Evolutionary conservation across 2,329 filamentous ascomycete species (phyloP).

Genomic region (Allantophomopsis lycopodina): DNA sequence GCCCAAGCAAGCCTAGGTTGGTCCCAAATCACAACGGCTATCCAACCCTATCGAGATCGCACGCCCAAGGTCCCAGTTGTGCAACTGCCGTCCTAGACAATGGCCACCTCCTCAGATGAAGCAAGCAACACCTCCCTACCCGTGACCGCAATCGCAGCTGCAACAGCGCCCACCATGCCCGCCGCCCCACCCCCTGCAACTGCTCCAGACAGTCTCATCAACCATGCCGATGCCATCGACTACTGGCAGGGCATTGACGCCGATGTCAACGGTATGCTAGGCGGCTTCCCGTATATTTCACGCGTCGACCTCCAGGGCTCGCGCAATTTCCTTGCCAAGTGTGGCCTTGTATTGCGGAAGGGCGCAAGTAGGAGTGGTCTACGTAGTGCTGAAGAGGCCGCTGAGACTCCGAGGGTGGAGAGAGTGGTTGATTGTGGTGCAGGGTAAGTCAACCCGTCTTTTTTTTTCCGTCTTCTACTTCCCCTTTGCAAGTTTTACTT

Average conservation of each 20-base stretch:
- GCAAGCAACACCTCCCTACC: too few species aligned
- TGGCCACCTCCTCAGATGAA: too few species aligned
- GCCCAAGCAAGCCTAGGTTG: too few species aligned
- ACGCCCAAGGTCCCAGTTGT: too few species aligned
- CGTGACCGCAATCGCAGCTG: too few species aligned
- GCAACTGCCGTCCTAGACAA: too few species aligned
- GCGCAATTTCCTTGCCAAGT: conserved; percentile 53
- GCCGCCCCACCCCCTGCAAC: neutral
- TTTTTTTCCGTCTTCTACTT: neutral
- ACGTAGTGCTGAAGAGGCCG: neutral
- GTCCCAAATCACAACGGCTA: too few species aligned
- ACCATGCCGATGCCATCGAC: conserved; percentile 13
- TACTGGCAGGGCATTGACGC: conserved; percentile 39
- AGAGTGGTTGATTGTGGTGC: conserved; percentile 23
- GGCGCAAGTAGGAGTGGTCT: conserved; percentile 5
- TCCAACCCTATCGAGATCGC: too few species aligned
- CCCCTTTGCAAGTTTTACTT: neutral
- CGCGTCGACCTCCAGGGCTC: conserved; percentile 60
- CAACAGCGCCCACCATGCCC: too few species aligned
- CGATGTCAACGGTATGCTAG: conserved; percentile 64
- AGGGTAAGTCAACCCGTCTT: conserved; percentile 15
- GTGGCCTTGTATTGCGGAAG: conserved; percentile 27
- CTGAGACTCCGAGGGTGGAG: conserved; percentile 15
- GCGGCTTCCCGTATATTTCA: conserved; percentile 55
- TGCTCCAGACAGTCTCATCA: conserved; percentile 13